phyloP scores from a whole-genome alignment of 495 filamentous ascomycete genomes.

The Podospora tetraspora region DNA sequence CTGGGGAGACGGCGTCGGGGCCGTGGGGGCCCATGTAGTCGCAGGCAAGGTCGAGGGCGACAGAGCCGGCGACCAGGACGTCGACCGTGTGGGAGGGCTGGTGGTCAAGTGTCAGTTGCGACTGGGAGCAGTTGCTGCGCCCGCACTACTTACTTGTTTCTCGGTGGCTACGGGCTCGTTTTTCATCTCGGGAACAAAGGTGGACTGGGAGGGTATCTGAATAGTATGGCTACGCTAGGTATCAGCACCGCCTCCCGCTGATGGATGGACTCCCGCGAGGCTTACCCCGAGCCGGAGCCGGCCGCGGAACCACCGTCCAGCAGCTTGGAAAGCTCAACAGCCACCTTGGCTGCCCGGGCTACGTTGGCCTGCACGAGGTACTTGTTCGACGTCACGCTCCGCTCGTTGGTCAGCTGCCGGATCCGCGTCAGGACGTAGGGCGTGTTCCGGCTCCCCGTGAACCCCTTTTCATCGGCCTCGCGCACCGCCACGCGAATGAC shows the following conservation, averaged over 20 bases:
- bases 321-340: constrained; percentile 66
- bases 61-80: constrained; percentile 80
- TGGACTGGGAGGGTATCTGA: constrained; percentile 1
- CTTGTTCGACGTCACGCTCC: constrained; percentile 68
- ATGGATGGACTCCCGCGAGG: not conserved
- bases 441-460: constrained; percentile 73
- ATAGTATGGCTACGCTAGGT: constrained; percentile 6
- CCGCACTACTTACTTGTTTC: not conserved
- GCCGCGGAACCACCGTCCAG: constrained; percentile 15
- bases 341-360: constrained; percentile 68
- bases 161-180: not conserved
- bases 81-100: constrained; percentile 38
- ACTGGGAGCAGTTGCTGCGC: not conserved
- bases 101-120: not conserved
- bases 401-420: constrained; percentile 68
- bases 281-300: constrained; percentile 12
- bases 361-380: constrained; percentile 79
- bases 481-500: constrained; percentile 68
- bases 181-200: not conserved
- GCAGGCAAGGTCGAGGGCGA: constrained; percentile 84
- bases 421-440: constrained; percentile 82
- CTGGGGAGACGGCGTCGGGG: constrained; percentile 36
- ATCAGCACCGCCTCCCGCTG: not conserved
- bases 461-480: constrained; percentile 64
- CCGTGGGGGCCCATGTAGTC: constrained; percentile 47